Base-by-base conservation (phyloP, 371 early-diverging fungal genomes). In the Mortierella sp. region DNA sequence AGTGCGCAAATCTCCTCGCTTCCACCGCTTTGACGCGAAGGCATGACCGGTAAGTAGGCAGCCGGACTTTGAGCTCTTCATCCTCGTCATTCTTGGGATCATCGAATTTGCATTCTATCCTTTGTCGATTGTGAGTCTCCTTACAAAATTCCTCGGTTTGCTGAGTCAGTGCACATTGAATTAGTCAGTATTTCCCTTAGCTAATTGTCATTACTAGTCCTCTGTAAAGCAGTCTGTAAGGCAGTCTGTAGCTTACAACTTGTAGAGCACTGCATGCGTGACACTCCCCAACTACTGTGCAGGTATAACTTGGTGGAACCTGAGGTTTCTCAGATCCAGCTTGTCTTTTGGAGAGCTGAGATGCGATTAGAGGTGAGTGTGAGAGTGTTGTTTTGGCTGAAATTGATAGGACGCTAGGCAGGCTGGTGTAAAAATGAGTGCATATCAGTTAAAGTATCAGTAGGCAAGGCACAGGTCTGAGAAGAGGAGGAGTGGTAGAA, bases 61-160 rank as follows among this genome's bases (percentile, higher is more conserved):
- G 68, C 30, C 49, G 61, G 47, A 81, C 32, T 47, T 75, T 76
- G 64, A 81, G 68, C 40, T 81, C 83, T 28, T 81, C 83, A 39
- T 81, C 49, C 39, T 72, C 76, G 10, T 81, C 67, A 45, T 81
- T 66, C 61, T 72, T 76, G 1, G 83, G 83, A 28, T 81, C 83
- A 20, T 76, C 73, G 20, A 63, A 81, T n/a, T 70, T 68, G 58
- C 83, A 81, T 22, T 70, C 73, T 65, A 76, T 73, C 62, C 68
- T 43, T 49, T 73, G 76, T 18, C 75, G 73, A 30, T 81, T 81
- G 18, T 76, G 76, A 0, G 83, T 76, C 32, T 81, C 77, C 28
- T 61, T 68, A 47, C 83, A 81, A 6, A 28, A 30, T 0, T 62
- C 64, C 47, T 59, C 62, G 37, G 81, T 73, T 81, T 81, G 51